Evolutionary conservation across 371 early-diverging fungal species (phyloP).

Genomic region (Mortierella sp.): DNA sequence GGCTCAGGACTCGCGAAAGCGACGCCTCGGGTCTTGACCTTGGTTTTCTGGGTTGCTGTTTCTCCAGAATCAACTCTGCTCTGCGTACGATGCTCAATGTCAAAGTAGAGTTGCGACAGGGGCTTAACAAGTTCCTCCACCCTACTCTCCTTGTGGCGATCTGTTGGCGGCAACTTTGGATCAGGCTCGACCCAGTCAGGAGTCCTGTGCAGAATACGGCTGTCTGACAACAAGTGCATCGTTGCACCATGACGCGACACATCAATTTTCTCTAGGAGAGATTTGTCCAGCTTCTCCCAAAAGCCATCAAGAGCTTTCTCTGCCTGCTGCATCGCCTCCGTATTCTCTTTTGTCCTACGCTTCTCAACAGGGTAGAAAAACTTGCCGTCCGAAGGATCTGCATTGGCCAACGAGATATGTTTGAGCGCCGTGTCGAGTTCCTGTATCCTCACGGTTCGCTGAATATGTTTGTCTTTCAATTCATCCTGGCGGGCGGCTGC

Average conservation of each 20-base stretch:
- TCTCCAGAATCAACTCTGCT: slow-evolving; percentile 2
- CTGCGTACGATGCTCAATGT: slow-evolving; percentile 18
- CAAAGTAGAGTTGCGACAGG: slow-evolving; percentile 6
- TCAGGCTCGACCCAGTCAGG: slow-evolving; percentile 37
- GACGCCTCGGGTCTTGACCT: slow-evolving; percentile 39
- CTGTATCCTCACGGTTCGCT: slow-evolving; percentile 21
- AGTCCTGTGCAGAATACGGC: slow-evolving; percentile 31
- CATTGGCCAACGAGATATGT: slow-evolving; percentile 4
- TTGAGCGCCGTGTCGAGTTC: slow-evolving; percentile 16
- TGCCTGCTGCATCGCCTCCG: slow-evolving; percentile 31
- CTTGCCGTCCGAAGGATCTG: slow-evolving; percentile 26
- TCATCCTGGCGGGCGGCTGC: not conserved
- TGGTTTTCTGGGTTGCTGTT: slow-evolving; percentile 19
- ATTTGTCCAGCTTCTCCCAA: slow-evolving; percentile 25
- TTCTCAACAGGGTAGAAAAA: slow-evolving; percentile 35
- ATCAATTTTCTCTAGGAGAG: slow-evolving; percentile 4
- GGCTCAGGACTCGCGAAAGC: slow-evolving; percentile 7
- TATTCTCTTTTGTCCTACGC: slow-evolving; percentile 40
- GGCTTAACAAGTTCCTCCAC: slow-evolving; percentile 9
- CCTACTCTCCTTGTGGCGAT: slow-evolving; percentile 6
- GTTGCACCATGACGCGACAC: slow-evolving; percentile 12
- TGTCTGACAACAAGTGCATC: slow-evolving; percentile 16
- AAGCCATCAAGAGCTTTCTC: slow-evolving; percentile 24
- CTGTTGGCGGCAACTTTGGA: slow-evolving; percentile 10
- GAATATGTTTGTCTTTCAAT: slow-evolving; percentile 9